Conservation (phyloP, 2,329 filamentous ascomycete genomes). For the Neonectria punicea region DNA sequence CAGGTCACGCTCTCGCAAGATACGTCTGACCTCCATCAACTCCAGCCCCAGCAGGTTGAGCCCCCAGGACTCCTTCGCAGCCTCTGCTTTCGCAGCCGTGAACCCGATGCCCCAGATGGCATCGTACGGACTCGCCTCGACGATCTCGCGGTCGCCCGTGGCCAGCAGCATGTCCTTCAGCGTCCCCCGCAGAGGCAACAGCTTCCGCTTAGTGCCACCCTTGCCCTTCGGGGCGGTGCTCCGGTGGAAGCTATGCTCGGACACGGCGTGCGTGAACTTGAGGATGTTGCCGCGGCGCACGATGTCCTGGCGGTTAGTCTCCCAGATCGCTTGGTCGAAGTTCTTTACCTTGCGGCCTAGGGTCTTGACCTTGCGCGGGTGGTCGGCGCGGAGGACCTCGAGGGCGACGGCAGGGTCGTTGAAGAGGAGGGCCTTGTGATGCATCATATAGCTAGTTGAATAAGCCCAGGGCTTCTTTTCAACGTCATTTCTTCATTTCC, state of each 20-base stretch:
- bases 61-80: conserved; percentile 65
- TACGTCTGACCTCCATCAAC: conserved; percentile 66
- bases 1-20: conserved; percentile 57
- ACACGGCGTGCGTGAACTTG: conserved; percentile 65
- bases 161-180: conserved; percentile 62
- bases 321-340: conserved; percentile 65
- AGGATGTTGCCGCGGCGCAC: conserved; percentile 67
- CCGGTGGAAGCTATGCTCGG: conserved; percentile 42
- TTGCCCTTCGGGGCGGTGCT: conserved; percentile 35
- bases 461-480: neutral
- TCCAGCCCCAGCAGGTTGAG: conserved; percentile 72
- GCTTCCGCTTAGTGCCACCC: conserved; percentile 22
- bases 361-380: conserved; percentile 60
- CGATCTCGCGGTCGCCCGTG: conserved; percentile 69
- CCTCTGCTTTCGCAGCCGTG: conserved; percentile 58
- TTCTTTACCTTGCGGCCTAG: conserved; percentile 65
- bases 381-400: conserved; percentile 58
- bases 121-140: conserved; percentile 71
- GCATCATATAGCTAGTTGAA: conserved; percentile 62
- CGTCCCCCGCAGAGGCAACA: conserved; percentile 47
- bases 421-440: conserved; percentile 63
- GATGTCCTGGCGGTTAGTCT: conserved; percentile 60
- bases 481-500: neutral
- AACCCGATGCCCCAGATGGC: conserved; percentile 75
- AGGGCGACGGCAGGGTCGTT: conserved; percentile 54